Evolutionary conservation across 768 basidiomycete genomes (phyloP), one percentile per base, ranked within the genome.

Genomic region (Hygrocybe coccinea): DNA sequence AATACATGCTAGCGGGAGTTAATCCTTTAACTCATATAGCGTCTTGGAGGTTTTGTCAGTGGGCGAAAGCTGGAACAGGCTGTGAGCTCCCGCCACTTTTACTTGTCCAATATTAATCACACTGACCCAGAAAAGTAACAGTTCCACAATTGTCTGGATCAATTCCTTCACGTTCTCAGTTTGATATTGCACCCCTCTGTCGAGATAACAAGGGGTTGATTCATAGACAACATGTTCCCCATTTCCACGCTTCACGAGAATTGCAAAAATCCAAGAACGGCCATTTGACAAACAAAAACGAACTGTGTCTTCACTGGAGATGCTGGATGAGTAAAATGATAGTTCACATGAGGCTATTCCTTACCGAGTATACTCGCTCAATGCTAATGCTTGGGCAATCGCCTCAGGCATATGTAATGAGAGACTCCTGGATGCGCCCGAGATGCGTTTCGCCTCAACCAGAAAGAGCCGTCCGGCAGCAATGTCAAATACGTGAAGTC

Each of bases 231-330:
- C 36, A 37, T 37, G 36, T 37, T 37, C 36, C 36, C 36, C 36
- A 37, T 81, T 57, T 25, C 36, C 22, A 47, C 45, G 10, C 19
- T 22, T 55, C 62, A 63, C 64, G 64, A 69, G 58, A 52, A 70
- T 62, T 49, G 65, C 67, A 59, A 71, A 71, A 54, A 68, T 63
- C 69, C 67, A 71, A 38, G 45, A 58, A 51, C 62, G 60, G 38
- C 67, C 65, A 62, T 69, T 65, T 55, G 70, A 69, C 60, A 71
- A 62, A 63, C 69, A 71, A 58, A 70, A 70, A 58, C 62, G 66
- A 57, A 69, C 67, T 44, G 67, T 64, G 37, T 56, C 59, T 58
- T 64, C 60, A 47, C 66, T 70, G 57, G 36, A 38, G 62, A 57
- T 50, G 47, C 4, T 58, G 60, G 56, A 46, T 12, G 62, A 43